Conservation (phyloP, 192 early-diverging fungal species). For the Entomortierella lignicola region DNA sequence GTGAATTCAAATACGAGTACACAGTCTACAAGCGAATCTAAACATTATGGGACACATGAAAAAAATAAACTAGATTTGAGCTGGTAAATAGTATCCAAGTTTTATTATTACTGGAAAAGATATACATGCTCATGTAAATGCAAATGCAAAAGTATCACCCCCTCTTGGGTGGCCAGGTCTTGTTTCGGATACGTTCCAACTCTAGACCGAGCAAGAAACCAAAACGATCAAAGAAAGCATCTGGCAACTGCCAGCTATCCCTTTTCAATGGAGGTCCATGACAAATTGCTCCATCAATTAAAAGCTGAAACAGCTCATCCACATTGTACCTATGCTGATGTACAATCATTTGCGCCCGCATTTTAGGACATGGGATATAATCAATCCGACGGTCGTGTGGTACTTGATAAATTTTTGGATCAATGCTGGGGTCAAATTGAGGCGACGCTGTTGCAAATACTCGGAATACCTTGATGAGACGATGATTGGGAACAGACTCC, state of each 20-base stretch:
- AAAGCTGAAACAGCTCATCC: slow-evolving; percentile 42
- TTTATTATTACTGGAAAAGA: too few species aligned
- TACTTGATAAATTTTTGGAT: slow-evolving; percentile 41
- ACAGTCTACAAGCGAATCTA: slow-evolving; percentile 39
- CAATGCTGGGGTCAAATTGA: slow-evolving; percentile 30
- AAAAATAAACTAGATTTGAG: too few species aligned
- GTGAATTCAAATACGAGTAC: slow-evolving; percentile 42
- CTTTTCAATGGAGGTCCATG: slow-evolving; percentile 47
- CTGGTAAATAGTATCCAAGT: too few species aligned
- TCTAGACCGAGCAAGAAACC: slow-evolving; percentile 34
- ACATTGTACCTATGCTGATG: slow-evolving; percentile 36
- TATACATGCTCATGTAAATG: too few species aligned
- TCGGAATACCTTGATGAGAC: slow-evolving; percentile 23
- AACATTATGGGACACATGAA: too few species aligned
- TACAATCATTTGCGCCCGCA: slow-evolving; percentile 56
- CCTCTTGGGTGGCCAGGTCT: slow-evolving; percentile 39
- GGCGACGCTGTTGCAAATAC: slow-evolving; percentile 12
- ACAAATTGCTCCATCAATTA: slow-evolving; percentile 45
- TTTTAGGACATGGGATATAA: slow-evolving; percentile 48
- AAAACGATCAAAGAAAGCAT: slow-evolving; percentile 53
- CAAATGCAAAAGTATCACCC: not conserved
- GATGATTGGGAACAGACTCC: slow-evolving; percentile 15
- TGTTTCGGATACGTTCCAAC: slow-evolving; percentile 37
- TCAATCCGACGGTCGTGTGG: slow-evolving; percentile 54
- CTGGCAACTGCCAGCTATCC: slow-evolving; percentile 51